Percentiles rank a stretch among this genome's conserved stretches.
These are phyloP conservation scores for Phaeoacremonium minimum DNA, from an alignment of 2,329 filamentous ascomycete species.

Conservation along the genomic window DNA sequence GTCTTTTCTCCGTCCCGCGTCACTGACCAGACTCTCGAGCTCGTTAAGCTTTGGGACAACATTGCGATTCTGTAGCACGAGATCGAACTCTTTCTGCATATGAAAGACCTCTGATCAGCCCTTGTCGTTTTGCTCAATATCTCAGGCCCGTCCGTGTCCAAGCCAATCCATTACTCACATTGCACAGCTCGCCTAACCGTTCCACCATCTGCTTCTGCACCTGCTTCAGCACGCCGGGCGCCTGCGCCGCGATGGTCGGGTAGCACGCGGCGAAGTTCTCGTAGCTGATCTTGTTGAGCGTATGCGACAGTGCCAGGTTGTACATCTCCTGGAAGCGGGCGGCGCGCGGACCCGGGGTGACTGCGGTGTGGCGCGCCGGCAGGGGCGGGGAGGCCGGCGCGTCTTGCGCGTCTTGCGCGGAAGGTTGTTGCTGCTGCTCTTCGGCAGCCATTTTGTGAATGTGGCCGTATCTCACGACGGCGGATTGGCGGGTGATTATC, in stretches of 20 bases:
- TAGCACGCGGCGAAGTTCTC: conserved; percentile 58
- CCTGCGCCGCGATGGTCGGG: conserved; percentile 50
- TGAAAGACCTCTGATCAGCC: too few species aligned
- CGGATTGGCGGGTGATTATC: too few species aligned
- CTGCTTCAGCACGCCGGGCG: conserved; percentile 45
- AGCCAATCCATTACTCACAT: conserved; percentile 29
- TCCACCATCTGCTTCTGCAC: conserved; percentile 57
- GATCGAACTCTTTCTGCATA: conserved; percentile 50
- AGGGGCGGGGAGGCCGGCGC: conserved; percentile 29
- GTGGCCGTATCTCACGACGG: too few species aligned
- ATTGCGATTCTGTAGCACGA: conserved; percentile 43
- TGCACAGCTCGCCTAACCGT: conserved; percentile 48
- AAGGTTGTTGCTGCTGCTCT: conserved; percentile 3
- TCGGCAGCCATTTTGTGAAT: conserved; percentile 14
- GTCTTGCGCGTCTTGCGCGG: not conserved
- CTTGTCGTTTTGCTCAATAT: too few species aligned
- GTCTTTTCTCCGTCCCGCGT: conserved; percentile 37
- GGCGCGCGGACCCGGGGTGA: conserved; percentile 53
- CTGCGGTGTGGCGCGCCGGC: conserved; percentile 34
- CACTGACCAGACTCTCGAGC: conserved; percentile 50
- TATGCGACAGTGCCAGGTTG: conserved; percentile 44
- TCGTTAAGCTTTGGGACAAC: conserved; percentile 56
- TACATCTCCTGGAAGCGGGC: conserved; percentile 50
- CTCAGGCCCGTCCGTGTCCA: too few species aligned
- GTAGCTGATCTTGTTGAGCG: conserved; percentile 50